Evolutionary conservation across 257 asterid species (phyloP).

Genomic region (Datura wrightii): DNA sequence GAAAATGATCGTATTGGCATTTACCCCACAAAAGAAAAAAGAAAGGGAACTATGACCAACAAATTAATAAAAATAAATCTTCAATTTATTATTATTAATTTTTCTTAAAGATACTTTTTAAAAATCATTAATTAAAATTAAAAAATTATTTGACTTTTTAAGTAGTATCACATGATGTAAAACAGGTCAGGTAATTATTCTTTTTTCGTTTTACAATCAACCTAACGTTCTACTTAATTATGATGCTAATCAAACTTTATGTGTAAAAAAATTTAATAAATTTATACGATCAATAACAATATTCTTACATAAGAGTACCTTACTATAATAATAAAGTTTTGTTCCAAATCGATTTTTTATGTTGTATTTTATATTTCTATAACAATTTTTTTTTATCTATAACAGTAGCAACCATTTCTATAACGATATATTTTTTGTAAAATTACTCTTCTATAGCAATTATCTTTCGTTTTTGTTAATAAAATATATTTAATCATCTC

Average conservation of each 20-base stretch:
- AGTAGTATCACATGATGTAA: neutral
- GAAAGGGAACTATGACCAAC: neutral
- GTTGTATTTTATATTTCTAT: no score
- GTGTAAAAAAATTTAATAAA: neutral
- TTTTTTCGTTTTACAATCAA: neutral
- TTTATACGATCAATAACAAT: no score
- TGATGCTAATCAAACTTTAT: neutral
- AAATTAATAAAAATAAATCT: neutral
- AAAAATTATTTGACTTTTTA: neutral
- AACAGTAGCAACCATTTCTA: no score
- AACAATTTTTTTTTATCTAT: no score
- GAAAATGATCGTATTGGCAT: constrained; percentile 10
- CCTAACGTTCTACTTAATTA: neutral
- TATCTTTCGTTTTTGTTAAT: no score
- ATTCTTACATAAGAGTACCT: no score
- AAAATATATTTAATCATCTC: no score
- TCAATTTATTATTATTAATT: neutral
- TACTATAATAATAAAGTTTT: no score
- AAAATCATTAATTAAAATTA: neutral
- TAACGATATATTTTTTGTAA: no score
- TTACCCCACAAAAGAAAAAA: neutral
- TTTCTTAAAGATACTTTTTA: neutral
- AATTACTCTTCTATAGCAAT: no score
- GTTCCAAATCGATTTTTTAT: no score
- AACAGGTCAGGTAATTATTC: neutral